phyloP scores from a whole-genome alignment of 495 filamentous ascomycete species.

The Xylaria longipes region DNA sequence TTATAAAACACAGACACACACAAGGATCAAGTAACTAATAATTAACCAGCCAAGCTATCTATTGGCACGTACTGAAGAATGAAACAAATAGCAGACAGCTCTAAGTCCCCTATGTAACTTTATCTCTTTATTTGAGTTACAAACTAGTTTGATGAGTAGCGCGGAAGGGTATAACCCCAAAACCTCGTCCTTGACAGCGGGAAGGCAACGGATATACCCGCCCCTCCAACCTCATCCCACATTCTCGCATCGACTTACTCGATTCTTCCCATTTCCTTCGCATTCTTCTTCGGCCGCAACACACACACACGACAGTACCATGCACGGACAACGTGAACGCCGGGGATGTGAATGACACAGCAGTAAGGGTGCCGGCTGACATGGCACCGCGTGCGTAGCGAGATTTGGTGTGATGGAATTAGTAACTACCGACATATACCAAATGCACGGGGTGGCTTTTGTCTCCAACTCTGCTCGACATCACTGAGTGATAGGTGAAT shows the following conservation, averaged over 20 bases:
- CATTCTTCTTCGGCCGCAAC: not conserved
- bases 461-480: not conserved
- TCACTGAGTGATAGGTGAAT: not conserved
- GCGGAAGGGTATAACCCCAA: not conserved
- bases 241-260: slow-evolving; percentile 1
- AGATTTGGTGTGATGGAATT: slow-evolving; percentile 12
- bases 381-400: not conserved
- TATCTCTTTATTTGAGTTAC: not conserved
- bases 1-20: not conserved
- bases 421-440: slow-evolving; percentile 14
- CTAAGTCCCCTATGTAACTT: not conserved
- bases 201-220: slow-evolving; percentile 6
- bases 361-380: not conserved
- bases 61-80: not conserved
- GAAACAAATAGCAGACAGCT: slow-evolving; percentile 4
- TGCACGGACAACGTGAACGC: slow-evolving; percentile 8
- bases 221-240: slow-evolving; percentile 2
- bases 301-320: not conserved
- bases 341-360: not conserved
- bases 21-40: not conserved
- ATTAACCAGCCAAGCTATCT: not conserved
- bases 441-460: not conserved
- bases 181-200: not conserved
- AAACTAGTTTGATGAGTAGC: not conserved
- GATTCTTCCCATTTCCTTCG: not conserved